Conservation (phyloP, 2,329 filamentous ascomycete species). For the Cladorrhinum sp. region DNA sequence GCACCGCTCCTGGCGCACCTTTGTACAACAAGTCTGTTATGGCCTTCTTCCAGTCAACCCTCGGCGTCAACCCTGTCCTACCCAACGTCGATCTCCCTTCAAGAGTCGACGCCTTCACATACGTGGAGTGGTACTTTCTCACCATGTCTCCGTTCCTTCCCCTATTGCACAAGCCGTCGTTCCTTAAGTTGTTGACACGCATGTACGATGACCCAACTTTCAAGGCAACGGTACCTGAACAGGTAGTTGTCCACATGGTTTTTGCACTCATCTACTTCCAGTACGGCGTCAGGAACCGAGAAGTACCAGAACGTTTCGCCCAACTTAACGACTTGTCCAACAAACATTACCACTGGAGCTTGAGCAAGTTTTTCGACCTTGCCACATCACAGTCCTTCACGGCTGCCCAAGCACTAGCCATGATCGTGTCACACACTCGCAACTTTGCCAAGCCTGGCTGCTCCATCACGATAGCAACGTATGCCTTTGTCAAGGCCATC, state of each 20-base stretch:
- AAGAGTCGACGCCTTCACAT: slow-evolving; percentile 62
- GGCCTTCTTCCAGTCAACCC: slow-evolving; percentile 63
- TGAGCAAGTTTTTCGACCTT: slow-evolving; percentile 67
- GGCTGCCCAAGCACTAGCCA: slow-evolving; percentile 68
- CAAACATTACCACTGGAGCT: slow-evolving; percentile 72
- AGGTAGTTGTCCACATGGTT: slow-evolving; percentile 73
- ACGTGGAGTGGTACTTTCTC: slow-evolving; percentile 72
- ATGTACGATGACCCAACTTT: slow-evolving; percentile 69
- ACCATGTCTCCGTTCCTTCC: slow-evolving; percentile 70
- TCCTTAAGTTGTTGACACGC: slow-evolving; percentile 60
- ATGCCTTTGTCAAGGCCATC: slow-evolving; percentile 65
- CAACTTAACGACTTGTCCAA: slow-evolving; percentile 65
- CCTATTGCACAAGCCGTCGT: slow-evolving; percentile 71
- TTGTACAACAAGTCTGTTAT: slow-evolving; percentile 70
- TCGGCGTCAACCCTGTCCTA: slow-evolving; percentile 57
- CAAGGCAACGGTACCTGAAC: slow-evolving; percentile 60
- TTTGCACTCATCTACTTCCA: slow-evolving; percentile 77
- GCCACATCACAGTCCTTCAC: slow-evolving; percentile 58
- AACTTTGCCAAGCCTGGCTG: slow-evolving; percentile 77
- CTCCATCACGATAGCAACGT: slow-evolving; percentile 64
- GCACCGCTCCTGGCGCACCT: slow-evolving; percentile 39
- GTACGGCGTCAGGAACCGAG: slow-evolving; percentile 66
- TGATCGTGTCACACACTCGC: slow-evolving; percentile 70
- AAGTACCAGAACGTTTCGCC: slow-evolving; percentile 50
- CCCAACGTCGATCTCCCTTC: slow-evolving; percentile 59